phyloP scores from a whole-genome alignment of 208 protist species.

The Kentomonas sorsogonicus region DNA sequence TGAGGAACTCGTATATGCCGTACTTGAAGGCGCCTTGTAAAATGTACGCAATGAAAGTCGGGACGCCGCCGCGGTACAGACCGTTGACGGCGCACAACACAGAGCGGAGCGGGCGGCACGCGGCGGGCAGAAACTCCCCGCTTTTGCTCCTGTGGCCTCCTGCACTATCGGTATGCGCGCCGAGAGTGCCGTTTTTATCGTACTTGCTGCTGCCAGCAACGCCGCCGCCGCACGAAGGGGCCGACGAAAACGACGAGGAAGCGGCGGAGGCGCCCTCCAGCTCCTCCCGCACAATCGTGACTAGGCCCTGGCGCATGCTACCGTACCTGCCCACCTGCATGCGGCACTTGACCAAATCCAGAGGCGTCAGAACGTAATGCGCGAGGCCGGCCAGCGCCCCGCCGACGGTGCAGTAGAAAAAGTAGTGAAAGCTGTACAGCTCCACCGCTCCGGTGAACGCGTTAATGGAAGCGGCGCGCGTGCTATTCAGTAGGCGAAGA shows the following conservation, averaged over 20 bases:
- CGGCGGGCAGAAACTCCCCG: too few species aligned
- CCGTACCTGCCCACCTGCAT: constrained; percentile 75
- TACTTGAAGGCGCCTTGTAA: constrained; percentile 66
- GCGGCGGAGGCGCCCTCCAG: constrained; percentile 16
- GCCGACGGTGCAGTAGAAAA: constrained; percentile 58
- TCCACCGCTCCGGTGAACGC: constrained; percentile 14
- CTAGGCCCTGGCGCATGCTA: constrained; percentile 33
- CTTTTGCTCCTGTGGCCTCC: too few species aligned
- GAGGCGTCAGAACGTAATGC: constrained; percentile 59
- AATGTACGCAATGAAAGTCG: constrained; percentile 57
- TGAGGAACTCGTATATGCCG: constrained; percentile 74
- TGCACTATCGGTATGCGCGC: too few species aligned
- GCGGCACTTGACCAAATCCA: constrained; percentile 80
- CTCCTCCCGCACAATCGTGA: constrained; percentile 27
- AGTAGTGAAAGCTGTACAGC: constrained; percentile 47
- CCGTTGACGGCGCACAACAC: not conserved
- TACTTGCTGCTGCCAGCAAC: too few species aligned
- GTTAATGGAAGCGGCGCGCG: not conserved
- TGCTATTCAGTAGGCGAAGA: not conserved
- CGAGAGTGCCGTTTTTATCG: too few species aligned
- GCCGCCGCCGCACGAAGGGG: too few species aligned
- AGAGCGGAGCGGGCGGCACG: too few species aligned
- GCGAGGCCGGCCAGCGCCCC: constrained; percentile 48
- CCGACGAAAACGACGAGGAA: constrained; percentile 50
- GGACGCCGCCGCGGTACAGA: constrained; percentile 27